Conservation (phyloP, 306 rosid genomes). For the Castanospermum australe region DNA sequence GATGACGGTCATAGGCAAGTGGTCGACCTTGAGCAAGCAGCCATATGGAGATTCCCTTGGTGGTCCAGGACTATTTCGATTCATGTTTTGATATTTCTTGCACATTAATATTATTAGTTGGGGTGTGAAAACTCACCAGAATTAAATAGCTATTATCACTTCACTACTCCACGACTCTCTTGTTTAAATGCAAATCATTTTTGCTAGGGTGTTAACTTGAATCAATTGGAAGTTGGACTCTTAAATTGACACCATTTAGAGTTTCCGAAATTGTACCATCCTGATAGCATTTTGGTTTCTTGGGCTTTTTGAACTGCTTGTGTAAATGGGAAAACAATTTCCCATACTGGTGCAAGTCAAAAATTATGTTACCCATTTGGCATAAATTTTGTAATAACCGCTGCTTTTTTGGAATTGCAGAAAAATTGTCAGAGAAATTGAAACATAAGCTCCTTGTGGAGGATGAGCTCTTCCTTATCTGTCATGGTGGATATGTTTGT, state of each 20-base stretch:
- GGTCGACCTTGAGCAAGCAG: constrained; percentile 77
- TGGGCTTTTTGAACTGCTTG: neutral
- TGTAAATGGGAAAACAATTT: too few relatives aligned
- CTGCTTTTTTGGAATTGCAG: too few relatives aligned
- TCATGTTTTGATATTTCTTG: constrained; percentile 43
- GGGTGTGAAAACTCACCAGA: neutral
- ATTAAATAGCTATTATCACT: neutral
- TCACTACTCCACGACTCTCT: neutral
- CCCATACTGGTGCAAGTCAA: too few relatives aligned
- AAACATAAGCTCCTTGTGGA: too few relatives aligned
- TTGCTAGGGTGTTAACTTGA: neutral
- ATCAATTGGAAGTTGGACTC: neutral
- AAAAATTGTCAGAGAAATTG: too few relatives aligned
- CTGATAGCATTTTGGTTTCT: neutral
- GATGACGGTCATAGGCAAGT: constrained; percentile 73
- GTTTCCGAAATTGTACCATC: neutral
- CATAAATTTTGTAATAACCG: too few relatives aligned
- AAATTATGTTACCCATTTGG: too few relatives aligned
- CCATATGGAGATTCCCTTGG: constrained; percentile 77
- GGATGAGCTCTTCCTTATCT: too few relatives aligned
- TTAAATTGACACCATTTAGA: neutral
- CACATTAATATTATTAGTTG: neutral
- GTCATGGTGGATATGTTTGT: too few relatives aligned
- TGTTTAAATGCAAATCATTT: neutral
- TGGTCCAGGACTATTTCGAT: constrained; percentile 74